Conservation (phyloP, 139 green algal genomes). For the Trebouxia sp. region DNA sequence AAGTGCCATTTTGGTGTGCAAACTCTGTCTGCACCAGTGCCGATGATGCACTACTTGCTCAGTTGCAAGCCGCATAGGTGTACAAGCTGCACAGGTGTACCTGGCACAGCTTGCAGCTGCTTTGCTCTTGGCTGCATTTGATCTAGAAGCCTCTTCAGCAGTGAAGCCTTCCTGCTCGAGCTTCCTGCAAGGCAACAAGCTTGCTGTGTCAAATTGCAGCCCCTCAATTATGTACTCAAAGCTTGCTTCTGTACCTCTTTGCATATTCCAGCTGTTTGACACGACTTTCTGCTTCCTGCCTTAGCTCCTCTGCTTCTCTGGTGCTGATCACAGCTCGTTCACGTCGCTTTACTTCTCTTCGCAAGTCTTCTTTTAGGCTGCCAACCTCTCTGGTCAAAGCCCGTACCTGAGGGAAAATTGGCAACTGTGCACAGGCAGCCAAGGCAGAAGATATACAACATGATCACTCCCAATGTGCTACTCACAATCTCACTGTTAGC, state of each 20-base stretch:
- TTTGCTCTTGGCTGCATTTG: slow-evolving; percentile 7
- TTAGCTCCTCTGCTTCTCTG: slow-evolving; percentile 44
- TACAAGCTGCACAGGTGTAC: too few relatives aligned
- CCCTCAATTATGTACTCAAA: not conserved
- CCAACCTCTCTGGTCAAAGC: slow-evolving; percentile 63
- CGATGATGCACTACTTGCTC: not conserved
- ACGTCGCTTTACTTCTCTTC: slow-evolving; percentile 52
- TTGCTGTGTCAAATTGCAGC: not conserved
- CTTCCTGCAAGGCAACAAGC: slow-evolving; percentile 37
- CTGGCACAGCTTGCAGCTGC: not conserved
- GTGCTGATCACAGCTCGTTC: slow-evolving; percentile 46
- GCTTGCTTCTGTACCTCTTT: slow-evolving; percentile 38
- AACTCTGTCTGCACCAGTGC: not conserved
- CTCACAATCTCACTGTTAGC: not conserved
- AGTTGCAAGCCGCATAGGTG: not conserved
- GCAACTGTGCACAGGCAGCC: too few relatives aligned
- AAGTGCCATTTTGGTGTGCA: not conserved
- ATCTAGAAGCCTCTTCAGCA: slow-evolving; percentile 35
- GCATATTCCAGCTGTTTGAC: slow-evolving; percentile 50
- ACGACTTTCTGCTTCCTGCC: not conserved
- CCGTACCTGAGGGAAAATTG: slow-evolving; percentile 43
- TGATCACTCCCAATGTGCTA: too few relatives aligned
- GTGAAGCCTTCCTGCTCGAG: slow-evolving; percentile 53
- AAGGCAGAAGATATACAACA: not conserved
- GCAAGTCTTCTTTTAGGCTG: slow-evolving; percentile 56